Evolutionary conservation across 148 eudicot species (phyloP), one percentile per base, ranked within the genome.

Genomic region (Silene conica): DNA sequence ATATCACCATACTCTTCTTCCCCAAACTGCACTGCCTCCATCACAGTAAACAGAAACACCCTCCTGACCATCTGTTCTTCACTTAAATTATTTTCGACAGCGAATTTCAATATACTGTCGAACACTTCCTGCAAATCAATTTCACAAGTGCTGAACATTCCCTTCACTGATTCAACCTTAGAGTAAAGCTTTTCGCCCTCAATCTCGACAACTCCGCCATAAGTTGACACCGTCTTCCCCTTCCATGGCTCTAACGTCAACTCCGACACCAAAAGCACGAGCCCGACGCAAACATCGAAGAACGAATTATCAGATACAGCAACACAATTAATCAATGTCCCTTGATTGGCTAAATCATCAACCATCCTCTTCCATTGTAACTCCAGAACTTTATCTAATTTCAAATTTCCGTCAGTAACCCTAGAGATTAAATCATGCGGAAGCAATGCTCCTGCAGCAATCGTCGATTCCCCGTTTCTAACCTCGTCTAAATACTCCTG

Each of bases 311-410:
- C 89, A 63, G 77, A 84, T 12, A 84, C 63, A 0, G 85, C 82
- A 8, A 77, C 10, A 26, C 86, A 87, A 54, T 84, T 81, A 0
- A 34, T 75, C 4, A 87, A 45, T 58, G 70, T 81, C 13, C 88
- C 86, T 18, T 77, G 80, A 58, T 81, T 77, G 4, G 25, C 7
- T 25, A 85, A 16, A 52, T 87, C 88, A 21, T 77, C 83, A 41
- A 87, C 86, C 79, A 85, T 79, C 66, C 86, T 81, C 65, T 79
- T 79, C 90, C 90, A 84, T 5, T 87, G 87, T 13, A 84, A 80
- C 74, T 82, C 86, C 0, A 85, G 81, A 2, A 84, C 85, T 2
- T 65, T 73, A 63, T 73, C 23, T 50, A 13, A 61, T 76, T 4
- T 73, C 48, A 67, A 77, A 74, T 3, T n/a, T 6, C 61, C 73